Evolutionary conservation across 305 asterid genomes (phyloP), one percentile per base, ranked within the genome.

Genomic region (Nicotiana rustica): DNA sequence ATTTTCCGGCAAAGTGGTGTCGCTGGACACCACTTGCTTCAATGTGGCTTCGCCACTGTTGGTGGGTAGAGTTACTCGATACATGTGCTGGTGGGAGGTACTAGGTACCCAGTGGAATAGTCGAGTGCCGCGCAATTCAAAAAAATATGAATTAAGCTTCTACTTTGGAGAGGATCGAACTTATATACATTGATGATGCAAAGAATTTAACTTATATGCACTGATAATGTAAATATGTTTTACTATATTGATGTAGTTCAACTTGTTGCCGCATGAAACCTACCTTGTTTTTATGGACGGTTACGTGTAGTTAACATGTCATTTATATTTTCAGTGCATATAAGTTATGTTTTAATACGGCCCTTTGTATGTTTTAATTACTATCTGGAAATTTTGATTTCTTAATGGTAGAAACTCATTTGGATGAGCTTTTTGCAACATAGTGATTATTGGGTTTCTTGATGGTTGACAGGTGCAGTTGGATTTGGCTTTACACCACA

Each of bases 401-500:
- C 25, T 25, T 25, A 25, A 25, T 25, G 25, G 25, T 25, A 25
- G 17, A 57, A 38, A 6, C 6, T 14, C 44, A 6, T 38, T 36
- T 38, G 44, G 44, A 38, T 25, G 25, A 25, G 25, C 25, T 25
- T 25, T 25, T 6, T 21, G 6, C 38, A 13, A 6, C 60, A 21
- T 47, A 21, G 19, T 73, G 18, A 47, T 73, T 61, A 21, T 73
- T 47, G 62, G 13, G 61, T 71, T 71, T 47, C 61, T 71, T 81
- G 75, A 77, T 83, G 56, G 70, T 86, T 81, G 77, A 56, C 89
- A 92, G 98, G 96, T 18, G 81, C 86, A 10, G 85, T 89, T 81
- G 96, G 96, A 31, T 92, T 91, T 85, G 96, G 94, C 19, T 92
- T 93, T 86, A 93, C 94, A 0, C 95, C 95, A 2, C 96, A 93